Conservation (phyloP, 805 yeast species). For the Naumovozyma castellii region DNA sequence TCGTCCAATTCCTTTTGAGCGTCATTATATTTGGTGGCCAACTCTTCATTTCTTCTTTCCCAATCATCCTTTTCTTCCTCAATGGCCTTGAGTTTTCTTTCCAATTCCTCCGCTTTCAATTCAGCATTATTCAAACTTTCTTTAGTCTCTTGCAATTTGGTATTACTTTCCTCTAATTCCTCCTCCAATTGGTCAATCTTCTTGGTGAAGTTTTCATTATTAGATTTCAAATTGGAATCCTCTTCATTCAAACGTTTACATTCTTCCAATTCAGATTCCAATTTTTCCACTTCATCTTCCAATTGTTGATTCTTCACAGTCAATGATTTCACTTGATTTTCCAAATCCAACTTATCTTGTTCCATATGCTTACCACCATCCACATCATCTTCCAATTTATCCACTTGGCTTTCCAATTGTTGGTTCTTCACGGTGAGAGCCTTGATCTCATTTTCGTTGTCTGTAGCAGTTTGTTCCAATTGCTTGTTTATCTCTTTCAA, state of each 20-base stretch:
- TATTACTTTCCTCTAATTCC: slow-evolving; percentile 68
- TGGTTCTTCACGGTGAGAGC: slow-evolving; percentile 85
- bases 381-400: slow-evolving; percentile 33
- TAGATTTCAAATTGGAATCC: slow-evolving; percentile 88
- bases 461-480: slow-evolving; percentile 80
- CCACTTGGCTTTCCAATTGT: slow-evolving; percentile 72
- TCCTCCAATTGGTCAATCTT: slow-evolving; percentile 81
- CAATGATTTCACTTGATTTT: slow-evolving; percentile 84
- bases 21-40: slow-evolving; percentile 64
- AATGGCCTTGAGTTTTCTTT: slow-evolving; percentile 80
- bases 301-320: slow-evolving; percentile 82
- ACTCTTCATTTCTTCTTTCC: slow-evolving; percentile 83
- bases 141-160: slow-evolving; percentile 86
- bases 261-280: slow-evolving; percentile 63
- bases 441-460: slow-evolving; percentile 88
- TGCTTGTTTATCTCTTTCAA: slow-evolving; percentile 67
- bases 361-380: slow-evolving; percentile 62
- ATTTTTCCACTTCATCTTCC: slow-evolving; percentile 58
- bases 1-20: slow-evolving; percentile 90
- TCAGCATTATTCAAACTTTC: slow-evolving; percentile 82
- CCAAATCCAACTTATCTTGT: slow-evolving; percentile 82
- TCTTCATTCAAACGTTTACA: slow-evolving; percentile 83
- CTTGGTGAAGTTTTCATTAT: slow-evolving; percentile 81
- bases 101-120: slow-evolving; percentile 79
- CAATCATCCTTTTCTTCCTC: slow-evolving; percentile 84